Evolutionary conservation across 345 rosid species (phyloP), one percentile per base, ranked within the genome.

Genomic region (Barbarea vulgaris): DNA sequence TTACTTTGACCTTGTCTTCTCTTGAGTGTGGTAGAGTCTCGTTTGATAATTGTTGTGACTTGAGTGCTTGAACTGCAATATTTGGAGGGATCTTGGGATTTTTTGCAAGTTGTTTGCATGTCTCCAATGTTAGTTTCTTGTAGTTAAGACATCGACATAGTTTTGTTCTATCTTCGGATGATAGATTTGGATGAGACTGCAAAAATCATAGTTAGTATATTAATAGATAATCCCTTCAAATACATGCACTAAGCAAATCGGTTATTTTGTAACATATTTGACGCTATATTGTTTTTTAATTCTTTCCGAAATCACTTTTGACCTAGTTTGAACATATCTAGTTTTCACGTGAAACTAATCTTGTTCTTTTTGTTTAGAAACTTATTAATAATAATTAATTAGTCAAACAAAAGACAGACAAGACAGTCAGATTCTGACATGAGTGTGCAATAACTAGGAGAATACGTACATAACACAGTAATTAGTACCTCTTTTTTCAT

Each of bases 21-120:
- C 62, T 71, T 17, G 68, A 72, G n/a, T 18, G 37, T 12, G 61
- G 67, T 56, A 2, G 63, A 37, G 56, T 11, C 60, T 59, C 56
- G 51, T 81, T n/a, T 63, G 72, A 47, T 76, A 60, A 8, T 19
- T 78, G 67, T 77, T 89, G 93, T 7, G 89, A 85, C 70, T 72
- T 84, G 48, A 91, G 91, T 68, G 97, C 95, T 67, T 87, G 77
- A 33, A 91, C 81, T 13, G 97, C 76, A 18, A 84, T 53, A 53
- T 74, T 81, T 51, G 97, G 97, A n/a, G 97, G 90, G 72, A 89
- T 87, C 76, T 85, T 89, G 1, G 93, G 97, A 54, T 87, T 91
- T 82, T 85, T 91, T 2, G 93, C 93, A 21, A 91, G 85, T 42
- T 91, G 87, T 76, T 89, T 91, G 55, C 95, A 85, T 25, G 87